phyloP scores from a whole-genome alignment of 345 rosid species.

The Melastoma malabathricum region DNA sequence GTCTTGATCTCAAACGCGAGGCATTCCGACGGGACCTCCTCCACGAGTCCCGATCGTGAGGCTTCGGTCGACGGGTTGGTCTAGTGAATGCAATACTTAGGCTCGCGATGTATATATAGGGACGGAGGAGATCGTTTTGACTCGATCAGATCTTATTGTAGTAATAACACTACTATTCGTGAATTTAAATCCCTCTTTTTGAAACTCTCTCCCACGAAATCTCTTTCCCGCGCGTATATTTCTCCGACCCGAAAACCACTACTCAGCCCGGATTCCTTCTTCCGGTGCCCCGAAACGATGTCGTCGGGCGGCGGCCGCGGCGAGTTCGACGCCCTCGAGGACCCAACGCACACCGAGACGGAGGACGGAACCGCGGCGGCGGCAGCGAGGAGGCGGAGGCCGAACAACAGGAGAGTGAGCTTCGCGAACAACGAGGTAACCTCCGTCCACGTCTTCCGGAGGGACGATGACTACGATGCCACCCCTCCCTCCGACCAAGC shows the following conservation, averaged over 20 bases:
- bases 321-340: constrained; percentile 13
- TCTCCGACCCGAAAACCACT: too few species aligned
- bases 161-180: background rate
- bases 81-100: background rate
- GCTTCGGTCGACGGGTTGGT: constrained; percentile 9
- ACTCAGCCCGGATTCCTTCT: too few species aligned
- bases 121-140: too few species aligned
- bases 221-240: too few species aligned
- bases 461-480: constrained; percentile 88
- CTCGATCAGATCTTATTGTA: background rate
- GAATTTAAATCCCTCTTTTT: too few species aligned
- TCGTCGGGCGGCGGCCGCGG: too few species aligned
- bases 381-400: constrained; percentile 12
- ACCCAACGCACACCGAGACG: constrained; percentile 39
- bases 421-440: constrained; percentile 92
- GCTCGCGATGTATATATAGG: background rate
- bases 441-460: constrained; percentile 75
- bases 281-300: too few species aligned
- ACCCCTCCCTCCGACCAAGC: constrained; percentile 19
- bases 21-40: constrained; percentile 1
- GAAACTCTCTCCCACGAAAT: too few species aligned
- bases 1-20: constrained; percentile 11
- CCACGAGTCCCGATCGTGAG: constrained; percentile 1
- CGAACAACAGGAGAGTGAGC: constrained; percentile 86
- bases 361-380: constrained; percentile 42